Base-by-base conservation (phyloP, 2,329 filamentous ascomycete species). In the Stachybotrys echinatus region DNA sequence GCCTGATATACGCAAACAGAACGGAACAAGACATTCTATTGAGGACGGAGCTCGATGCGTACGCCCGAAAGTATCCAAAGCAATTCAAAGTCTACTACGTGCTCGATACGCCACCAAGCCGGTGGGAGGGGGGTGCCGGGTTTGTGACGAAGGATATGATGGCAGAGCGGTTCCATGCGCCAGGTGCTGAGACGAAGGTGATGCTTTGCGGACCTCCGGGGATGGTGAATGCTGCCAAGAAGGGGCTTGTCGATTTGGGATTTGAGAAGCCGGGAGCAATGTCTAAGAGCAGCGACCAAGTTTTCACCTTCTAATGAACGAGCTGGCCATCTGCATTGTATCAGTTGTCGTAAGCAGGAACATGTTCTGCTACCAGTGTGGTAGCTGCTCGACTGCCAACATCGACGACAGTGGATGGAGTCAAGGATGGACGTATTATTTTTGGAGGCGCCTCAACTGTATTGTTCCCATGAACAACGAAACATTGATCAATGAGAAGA, bases 131-230 rank as follows among this genome's bases (percentile, higher is more conserved):
- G 39, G 75, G 73, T 2, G 65, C 56, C 0, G 81, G 81, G 0
- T 79, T 70, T 49, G 73, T 84, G 2, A 81, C 73, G 0, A 67
- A 69, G 42, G 72, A 77, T 0, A 58, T 81, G 34, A 73, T 85
- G 57, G 44, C 51, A 46, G 68, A 78, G 51, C 68, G 60, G 31
- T 65, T 85, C 45, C 79, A 81, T 1, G 54, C 57, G 0, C 64
- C 79, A 0, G 66, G 64, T 0, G 42, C 58, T 0, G 74, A 79
- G 14, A 70, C 71, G 2, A 84, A 80, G 60, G 60, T 81, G 7
- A 67, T 83, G 68, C 63, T 85, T 2, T 85, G 82, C 55, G 83
- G 83, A 0, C 82, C 83, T 0, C 81, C 81, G 0, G 75, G 74
- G 0, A 81, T 85, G 79, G 66, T 85, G 2, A 75, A 75, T 42